Percentiles rank a stretch among this genome's conserved stretches.
Conservation (phyloP, 768 basidiomycete species). For the Podaxis sp. region DNA sequence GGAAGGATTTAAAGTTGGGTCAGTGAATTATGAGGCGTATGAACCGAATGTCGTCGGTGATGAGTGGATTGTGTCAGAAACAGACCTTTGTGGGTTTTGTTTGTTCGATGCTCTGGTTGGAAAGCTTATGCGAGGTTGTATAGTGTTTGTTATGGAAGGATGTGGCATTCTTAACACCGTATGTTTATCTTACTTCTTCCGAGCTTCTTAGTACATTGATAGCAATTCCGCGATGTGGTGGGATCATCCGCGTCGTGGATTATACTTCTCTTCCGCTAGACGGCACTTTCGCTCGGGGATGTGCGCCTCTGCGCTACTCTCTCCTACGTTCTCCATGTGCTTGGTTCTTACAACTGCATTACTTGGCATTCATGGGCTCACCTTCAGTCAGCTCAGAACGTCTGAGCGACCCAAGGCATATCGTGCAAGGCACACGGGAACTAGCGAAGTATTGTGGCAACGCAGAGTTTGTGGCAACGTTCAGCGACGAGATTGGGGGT, state of each 20-base stretch:
- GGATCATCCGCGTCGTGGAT: constrained; percentile 41
- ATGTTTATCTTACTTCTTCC: neutral
- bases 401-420: constrained; percentile 20
- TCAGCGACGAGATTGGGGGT: constrained; percentile 40
- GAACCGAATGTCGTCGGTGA: constrained; percentile 29
- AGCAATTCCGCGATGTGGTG: constrained; percentile 42
- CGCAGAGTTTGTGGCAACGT: constrained; percentile 24
- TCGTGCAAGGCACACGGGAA: constrained; percentile 20
- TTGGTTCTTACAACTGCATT: neutral
- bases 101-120: neutral
- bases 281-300: constrained; percentile 28
- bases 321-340: neutral
- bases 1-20: constrained; percentile 5
- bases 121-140: neutral
- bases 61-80: constrained; percentile 42
- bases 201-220: neutral
- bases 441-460: constrained; percentile 28
- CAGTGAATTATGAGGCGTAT: constrained; percentile 29
- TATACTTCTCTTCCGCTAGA: constrained; percentile 36
- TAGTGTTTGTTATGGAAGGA: constrained; percentile 59
- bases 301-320: constrained; percentile 8
- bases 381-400: constrained; percentile 28
- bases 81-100: constrained; percentile 30
- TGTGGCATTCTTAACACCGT: constrained; percentile 56
- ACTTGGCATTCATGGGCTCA: constrained; percentile 34